Evolutionary conservation across 345 rosid genomes (phyloP).

Genomic region (Salix brachista): DNA sequence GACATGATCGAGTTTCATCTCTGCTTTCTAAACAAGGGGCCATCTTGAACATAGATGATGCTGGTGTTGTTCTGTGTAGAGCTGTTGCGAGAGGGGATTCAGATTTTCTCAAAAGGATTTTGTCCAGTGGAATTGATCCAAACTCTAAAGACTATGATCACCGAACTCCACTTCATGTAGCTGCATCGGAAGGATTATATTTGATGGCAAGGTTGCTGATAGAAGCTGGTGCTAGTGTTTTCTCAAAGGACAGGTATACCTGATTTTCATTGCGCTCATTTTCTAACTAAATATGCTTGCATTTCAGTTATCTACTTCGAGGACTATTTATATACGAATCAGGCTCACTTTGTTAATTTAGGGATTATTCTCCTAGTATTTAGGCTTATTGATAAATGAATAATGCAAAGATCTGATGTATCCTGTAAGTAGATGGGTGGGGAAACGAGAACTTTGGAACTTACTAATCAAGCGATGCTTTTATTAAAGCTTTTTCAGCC

Average conservation of each 20-base stretch:
- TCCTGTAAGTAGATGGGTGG: neutral
- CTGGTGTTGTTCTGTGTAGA: slow-evolving; percentile 71
- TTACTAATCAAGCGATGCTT: neutral
- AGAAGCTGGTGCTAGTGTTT: slow-evolving; percentile 79
- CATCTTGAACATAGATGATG: slow-evolving; percentile 55
- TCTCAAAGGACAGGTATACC: slow-evolving; percentile 70
- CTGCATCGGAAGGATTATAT: slow-evolving; percentile 81
- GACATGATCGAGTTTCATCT: slow-evolving; percentile 57
- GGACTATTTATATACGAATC: neutral
- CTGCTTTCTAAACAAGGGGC: slow-evolving; percentile 71
- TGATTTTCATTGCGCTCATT: neutral
- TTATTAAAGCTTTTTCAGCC: neutral
- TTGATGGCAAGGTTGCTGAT: slow-evolving; percentile 69
- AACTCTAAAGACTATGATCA: slow-evolving; percentile 84
- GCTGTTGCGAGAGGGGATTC: slow-evolving; percentile 69
- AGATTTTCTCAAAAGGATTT: slow-evolving; percentile 64
- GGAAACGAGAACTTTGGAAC: neutral
- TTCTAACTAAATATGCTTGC: neutral
- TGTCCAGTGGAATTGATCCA: slow-evolving; percentile 70
- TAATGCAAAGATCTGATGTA: neutral
- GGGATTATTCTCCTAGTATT: neutral
- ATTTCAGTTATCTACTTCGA: neutral
- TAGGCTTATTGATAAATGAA: neutral
- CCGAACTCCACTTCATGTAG: slow-evolving; percentile 87
- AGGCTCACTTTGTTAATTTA: neutral